phyloP scores from a whole-genome alignment of 768 basidiomycete species.

The Kwoniella dejecticola region DNA sequence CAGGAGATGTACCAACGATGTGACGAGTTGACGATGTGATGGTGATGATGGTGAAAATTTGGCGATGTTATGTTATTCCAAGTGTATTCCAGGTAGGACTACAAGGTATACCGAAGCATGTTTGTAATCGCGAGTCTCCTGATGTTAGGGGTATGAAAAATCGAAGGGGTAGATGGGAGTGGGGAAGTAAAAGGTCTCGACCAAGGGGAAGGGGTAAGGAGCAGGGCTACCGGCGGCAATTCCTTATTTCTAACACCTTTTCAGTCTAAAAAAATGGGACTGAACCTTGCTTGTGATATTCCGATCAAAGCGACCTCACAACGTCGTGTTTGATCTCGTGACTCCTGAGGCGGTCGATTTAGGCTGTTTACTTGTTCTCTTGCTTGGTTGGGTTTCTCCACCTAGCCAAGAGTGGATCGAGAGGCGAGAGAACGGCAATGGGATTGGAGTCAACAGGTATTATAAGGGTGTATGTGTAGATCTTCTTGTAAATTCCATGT shows the following conservation, averaged over 20 bases:
- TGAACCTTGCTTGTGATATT: neutral
- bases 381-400: too few species aligned
- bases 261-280: neutral
- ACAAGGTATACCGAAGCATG: neutral
- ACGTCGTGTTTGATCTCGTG: too few species aligned
- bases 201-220: neutral
- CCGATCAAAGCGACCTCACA: constrained; percentile 1
- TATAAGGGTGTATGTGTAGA: too few species aligned
- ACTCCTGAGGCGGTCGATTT: too few species aligned
- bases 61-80: too few species aligned
- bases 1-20: neutral
- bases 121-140: neutral
- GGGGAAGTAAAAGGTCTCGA: neutral
- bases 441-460: too few species aligned
- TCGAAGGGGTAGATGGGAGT: neutral
- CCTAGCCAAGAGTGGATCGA: too few species aligned
- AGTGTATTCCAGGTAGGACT: too few species aligned
- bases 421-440: too few species aligned
- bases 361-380: too few species aligned
- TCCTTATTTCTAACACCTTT: neutral
- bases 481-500: too few species aligned
- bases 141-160: neutral
- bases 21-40: neutral
- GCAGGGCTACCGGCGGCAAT: neutral
- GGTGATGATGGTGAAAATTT: neutral